A percentile compares a stretch with the other conserved stretches of the same genome.
Evolutionary conservation across 345 rosid genomes (phyloP).

Genomic region (Jatropha curcas): DNA sequence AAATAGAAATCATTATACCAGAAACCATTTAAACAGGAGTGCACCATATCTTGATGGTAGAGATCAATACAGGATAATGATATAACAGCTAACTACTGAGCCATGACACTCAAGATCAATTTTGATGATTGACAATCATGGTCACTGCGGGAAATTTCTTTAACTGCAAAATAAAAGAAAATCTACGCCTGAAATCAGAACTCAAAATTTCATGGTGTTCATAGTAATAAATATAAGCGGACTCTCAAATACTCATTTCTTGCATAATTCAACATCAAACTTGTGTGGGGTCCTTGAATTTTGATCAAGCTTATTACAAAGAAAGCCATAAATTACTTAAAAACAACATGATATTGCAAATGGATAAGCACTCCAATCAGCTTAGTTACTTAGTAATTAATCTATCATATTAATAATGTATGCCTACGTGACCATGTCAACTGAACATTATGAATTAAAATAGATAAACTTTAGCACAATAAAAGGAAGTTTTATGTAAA

Average conservation of each 20-base stretch:
- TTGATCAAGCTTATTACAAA: too few relatives aligned
- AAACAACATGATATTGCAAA: not conserved
- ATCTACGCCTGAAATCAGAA: not conserved
- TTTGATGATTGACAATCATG: not conserved
- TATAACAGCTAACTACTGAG: not conserved
- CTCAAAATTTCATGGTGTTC: not conserved
- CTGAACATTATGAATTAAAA: not conserved
- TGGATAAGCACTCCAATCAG: not conserved
- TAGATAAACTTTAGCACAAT: not conserved
- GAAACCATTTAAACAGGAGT: not conserved
- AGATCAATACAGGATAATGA: not conserved
- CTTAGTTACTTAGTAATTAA: not conserved
- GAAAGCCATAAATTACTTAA: not conserved
- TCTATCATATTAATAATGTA: not conserved
- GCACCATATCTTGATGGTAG: not conserved
- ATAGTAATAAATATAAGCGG: not conserved
- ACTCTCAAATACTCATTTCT: not conserved
- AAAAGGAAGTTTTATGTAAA: constrained; percentile 9
- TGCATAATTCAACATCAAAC: constrained; percentile 1
- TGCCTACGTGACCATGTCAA: not conserved
- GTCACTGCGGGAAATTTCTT: not conserved
- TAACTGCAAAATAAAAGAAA: not conserved
- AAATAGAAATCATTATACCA: not conserved
- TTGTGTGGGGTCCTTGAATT: not conserved
- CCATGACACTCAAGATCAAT: not conserved